Evolutionary conservation across 768 basidiomycete genomes (phyloP), one percentile per base, ranked within the genome.

Genomic region (Agrocybe pediades): DNA sequence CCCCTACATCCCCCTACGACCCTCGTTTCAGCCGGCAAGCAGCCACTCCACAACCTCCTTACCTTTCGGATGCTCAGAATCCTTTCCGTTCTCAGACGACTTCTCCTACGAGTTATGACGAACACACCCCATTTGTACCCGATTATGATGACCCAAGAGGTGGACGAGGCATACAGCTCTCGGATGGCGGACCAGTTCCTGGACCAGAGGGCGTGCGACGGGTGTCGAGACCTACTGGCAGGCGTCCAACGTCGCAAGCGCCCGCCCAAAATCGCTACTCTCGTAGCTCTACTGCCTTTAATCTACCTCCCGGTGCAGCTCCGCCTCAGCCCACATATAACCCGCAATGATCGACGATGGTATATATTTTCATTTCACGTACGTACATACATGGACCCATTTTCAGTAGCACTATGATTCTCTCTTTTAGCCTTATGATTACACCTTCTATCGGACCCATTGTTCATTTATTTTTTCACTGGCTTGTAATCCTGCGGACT

Each of bases 101-200:
- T 7, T 76, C 76, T 6, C 76, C 80, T 3, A 65, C 66, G 20
- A 56, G 60, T 27, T 71, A 74, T 46, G 77, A 60, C 67, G 82
- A 71, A 62, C 72, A 46, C 64, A 74, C 61, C 24, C 43, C 61
- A 62, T 73, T 47, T 62, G 72, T 60, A 57, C 73, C 66, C 66
- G 78, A 69, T 26, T 70, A 60, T 45, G 59, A 72, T 33, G 70
- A 69, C 46, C 58, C 74, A 26, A 54, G 60, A 8, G 61, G 61
- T 27, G 66, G 70, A 5, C 82, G 90, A 9, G 92, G 95, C 20
- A 79, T 97, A 44, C 86, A 86, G 41, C 70, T 98, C 51, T 82
- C 82, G 50, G 95, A 98, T 60, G 74, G 82, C 62, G 95, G 95
- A 13, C 92, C 92, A 33, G 89, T 95, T 2, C 86, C 90, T 36